A percentile compares a stretch with the other conserved stretches of the same genome.
Evolutionary conservation across 441 rosid genomes (phyloP).

Genomic region (Aleurites moluccanus): DNA sequence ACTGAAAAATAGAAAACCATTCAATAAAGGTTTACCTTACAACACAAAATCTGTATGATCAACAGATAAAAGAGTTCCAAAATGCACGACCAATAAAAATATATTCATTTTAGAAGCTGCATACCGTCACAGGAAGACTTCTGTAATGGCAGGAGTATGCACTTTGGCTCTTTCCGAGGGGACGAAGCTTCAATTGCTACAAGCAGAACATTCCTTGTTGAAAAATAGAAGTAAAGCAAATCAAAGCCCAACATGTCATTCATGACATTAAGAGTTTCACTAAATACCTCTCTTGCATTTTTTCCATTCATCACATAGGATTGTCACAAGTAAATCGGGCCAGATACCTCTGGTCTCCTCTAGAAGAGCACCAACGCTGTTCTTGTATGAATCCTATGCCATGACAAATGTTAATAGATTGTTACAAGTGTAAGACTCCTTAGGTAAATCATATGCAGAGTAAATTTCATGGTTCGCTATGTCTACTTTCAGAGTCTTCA

Average conservation of each 20-base stretch:
- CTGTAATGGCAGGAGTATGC: slow-evolving; percentile 63
- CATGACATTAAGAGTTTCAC: slow-evolving; percentile 3
- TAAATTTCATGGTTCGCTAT: neutral
- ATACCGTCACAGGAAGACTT: slow-evolving; percentile 61
- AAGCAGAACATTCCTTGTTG: slow-evolving; percentile 21
- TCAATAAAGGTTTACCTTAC: slow-evolving; percentile 18
- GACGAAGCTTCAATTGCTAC: slow-evolving; percentile 87
- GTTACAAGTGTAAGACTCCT: neutral
- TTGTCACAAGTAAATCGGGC: slow-evolving; percentile 69
- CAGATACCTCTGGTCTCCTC: slow-evolving; percentile 75
- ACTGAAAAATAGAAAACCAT: slow-evolving; percentile 10
- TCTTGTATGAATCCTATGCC: slow-evolving; percentile 71
- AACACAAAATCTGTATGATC: neutral
- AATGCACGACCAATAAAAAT: neutral
- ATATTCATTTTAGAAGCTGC: slow-evolving; percentile 12
- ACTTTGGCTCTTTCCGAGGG: slow-evolving; percentile 79
- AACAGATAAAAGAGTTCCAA: slow-evolving; percentile 4
- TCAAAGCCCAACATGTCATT: slow-evolving; percentile 11
- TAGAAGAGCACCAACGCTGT: slow-evolving; percentile 47
- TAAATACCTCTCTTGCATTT: slow-evolving; percentile 87
- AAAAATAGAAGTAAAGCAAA: slow-evolving; percentile 27
- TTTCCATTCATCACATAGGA: slow-evolving; percentile 88
- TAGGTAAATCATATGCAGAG: neutral
- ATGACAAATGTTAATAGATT: slow-evolving; percentile 15
- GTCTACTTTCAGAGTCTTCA: neutral